Evolutionary conservation across 2,329 filamentous ascomycete genomes (phyloP), one percentile per base, ranked within the genome.

Genomic region (Talaromyces marneffei): DNA sequence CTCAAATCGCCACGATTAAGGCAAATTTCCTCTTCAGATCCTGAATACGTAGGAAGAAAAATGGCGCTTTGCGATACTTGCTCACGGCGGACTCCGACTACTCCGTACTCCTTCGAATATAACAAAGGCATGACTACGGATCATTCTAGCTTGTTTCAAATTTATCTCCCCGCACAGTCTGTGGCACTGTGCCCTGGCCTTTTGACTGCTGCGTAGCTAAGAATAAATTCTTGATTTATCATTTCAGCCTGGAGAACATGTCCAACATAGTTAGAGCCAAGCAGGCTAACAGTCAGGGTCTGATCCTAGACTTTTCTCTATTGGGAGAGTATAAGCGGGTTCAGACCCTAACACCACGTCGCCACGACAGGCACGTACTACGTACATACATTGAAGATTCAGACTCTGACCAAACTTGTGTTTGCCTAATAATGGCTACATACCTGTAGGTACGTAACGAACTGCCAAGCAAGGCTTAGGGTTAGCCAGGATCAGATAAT

Each of bases 291-390:
- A n/a, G n/a, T 23, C 16, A 35, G 23, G n/a, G 40, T 58, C 56
- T 39, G 56, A 58, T 58, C 56, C 40, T 48, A 35, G 7, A 10
- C 56, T 58, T 48, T 23, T 48, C 56, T 58, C 12, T 20, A 48
- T 58, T 58, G 6, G 42, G 42, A 48, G 40, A 48, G 40, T 58
- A 18, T 46, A 58, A 48, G 56, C 56, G 56, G 56, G 27, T 52
- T 52, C 27, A 33, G 27, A 50, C 25, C 46, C 27, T 18, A 9
- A 48, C 14, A 3, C 12, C 29, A 29, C 44, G 14, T 48, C 23
- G 44, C 18, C 25, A 48, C n/a, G n/a, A n/a, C n/a, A n/a, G n/a
- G n/a, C n/a, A n/a, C n/a, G n/a, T n/a, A n/a, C n/a, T n/a, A n/a
- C n/a, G 46, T n/a, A 48, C 9, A 10, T 31, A 27, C 23, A 27